These are phyloP conservation scores for Brassica balearica DNA, from an alignment of 441 rosid genomes.

Conservation along the genomic window DNA sequence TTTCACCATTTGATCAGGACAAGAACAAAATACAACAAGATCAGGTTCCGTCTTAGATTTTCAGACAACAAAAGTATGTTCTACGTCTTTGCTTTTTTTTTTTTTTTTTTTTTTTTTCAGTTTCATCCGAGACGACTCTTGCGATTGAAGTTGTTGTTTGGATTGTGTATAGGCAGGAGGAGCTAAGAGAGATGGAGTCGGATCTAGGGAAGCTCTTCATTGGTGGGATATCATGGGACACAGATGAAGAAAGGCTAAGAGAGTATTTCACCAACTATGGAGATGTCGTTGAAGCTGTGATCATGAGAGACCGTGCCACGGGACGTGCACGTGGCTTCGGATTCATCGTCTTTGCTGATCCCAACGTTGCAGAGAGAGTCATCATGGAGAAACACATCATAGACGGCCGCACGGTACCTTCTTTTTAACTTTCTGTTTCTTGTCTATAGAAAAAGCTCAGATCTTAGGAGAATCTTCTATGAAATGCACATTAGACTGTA, in stretches of 20 bases:
- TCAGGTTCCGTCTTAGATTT: slow-evolving; percentile 65
- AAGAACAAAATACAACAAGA: slow-evolving; percentile 33
- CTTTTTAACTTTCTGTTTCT: background rate
- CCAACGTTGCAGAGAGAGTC: slow-evolving; percentile 66
- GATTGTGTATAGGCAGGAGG: slow-evolving; percentile 38
- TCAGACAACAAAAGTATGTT: slow-evolving; percentile 49
- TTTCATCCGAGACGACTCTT: slow-evolving; percentile 10
- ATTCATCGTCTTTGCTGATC: slow-evolving; percentile 66
- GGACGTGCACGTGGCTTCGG: slow-evolving; percentile 82
- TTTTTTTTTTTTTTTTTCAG: background rate
- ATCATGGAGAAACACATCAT: slow-evolving; percentile 72
- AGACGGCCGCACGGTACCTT: slow-evolving; percentile 62
- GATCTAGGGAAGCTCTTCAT: slow-evolving; percentile 80
- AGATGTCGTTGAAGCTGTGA: slow-evolving; percentile 66
- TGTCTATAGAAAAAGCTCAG: background rate
- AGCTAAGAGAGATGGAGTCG: slow-evolving; percentile 68
- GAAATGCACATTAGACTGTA: slow-evolving; percentile 20
- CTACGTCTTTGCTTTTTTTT: slow-evolving; percentile 16
- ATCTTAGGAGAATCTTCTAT: background rate
- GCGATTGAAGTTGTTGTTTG: background rate
- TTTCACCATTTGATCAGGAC: slow-evolving; percentile 51
- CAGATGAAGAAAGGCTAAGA: slow-evolving; percentile 66
- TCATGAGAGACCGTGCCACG: slow-evolving; percentile 72
- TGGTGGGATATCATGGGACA: slow-evolving; percentile 82
- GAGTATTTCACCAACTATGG: slow-evolving; percentile 66